Evolutionary conservation across 2,329 filamentous ascomycete species (phyloP), one percentile per base, ranked within the genome.

Genomic region (Lasiodiplodia gonubiensis): DNA sequence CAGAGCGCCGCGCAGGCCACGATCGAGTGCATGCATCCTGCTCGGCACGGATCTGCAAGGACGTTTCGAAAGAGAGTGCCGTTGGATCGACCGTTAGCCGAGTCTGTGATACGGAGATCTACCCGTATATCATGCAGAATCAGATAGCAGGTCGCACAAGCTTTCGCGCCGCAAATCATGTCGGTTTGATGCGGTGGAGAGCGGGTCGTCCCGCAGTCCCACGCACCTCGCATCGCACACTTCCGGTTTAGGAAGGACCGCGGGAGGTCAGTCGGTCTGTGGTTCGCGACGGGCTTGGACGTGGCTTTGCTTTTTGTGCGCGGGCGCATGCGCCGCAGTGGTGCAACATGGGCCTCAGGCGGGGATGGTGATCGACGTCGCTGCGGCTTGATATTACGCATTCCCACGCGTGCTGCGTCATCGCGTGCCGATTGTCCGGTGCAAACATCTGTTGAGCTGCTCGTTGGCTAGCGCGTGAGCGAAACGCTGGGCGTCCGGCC

Each of bases 371-470:
- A 63, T 63, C 59, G 42, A 14, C 30, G 42, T 51, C 46, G 42
- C 37, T 51, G 59, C 59, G 59, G 59, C 59, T 63, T 18, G 49
- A 51, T 25, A 61, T 61, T 61, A 49, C 57, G 57, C 39, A 61
- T 61, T 14, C 14, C 39, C 16, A 30, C 37, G 37, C 37, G 3
- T 1, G 21, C 12, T 35, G 27, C 54, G 23, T 59, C 21, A 59
- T 30, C 30, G 30, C 30, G 52, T 30, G 52, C 52, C 52, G n/a
- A 30, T 35, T 27, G 49, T 52, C 21, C 49, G 49, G 49, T 52
- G 7, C 5, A n/a, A n/a, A 6, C 25, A 12, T 23, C 10, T 57
- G n/a, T 11, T 16, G 35, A 37, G 55, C 21, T 25, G 37, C 46
- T 30, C 4, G 23, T 27, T n/a, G 18, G 6, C 16, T 33, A 30